phyloP scores from a whole-genome alignment of 257 asterid species.

The Solanum lignicaule region DNA sequence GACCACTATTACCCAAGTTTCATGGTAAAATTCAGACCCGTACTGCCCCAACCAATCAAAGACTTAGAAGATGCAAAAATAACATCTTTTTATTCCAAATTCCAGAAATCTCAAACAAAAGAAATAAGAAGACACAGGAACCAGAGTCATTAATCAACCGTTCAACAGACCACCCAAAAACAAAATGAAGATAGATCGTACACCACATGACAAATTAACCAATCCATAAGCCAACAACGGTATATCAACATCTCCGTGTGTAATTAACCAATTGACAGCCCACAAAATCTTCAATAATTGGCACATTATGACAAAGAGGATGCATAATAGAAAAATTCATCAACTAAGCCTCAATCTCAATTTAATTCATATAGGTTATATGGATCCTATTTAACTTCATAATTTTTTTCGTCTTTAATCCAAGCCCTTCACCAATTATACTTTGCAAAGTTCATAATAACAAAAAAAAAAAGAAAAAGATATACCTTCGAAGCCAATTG shows the following conservation, averaged over 20 bases:
- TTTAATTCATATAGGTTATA: not conserved
- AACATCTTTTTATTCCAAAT: not conserved
- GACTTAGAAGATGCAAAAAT: not conserved
- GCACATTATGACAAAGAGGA: not conserved
- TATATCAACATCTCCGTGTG: not conserved
- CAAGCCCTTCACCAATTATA: not conserved
- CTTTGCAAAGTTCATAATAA: not conserved
- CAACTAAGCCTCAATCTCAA: not conserved
- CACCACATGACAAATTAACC: not conserved
- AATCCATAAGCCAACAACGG: not conserved
- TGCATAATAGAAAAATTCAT: not conserved
- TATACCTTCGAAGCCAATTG: constrained; percentile 95
- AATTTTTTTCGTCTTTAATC: not conserved
- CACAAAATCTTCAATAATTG: not conserved
- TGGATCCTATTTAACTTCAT: not conserved
- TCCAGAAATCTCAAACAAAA: not conserved
- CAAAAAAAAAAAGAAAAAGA: not conserved
- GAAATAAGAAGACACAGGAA: not conserved
- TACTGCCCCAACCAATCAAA: not conserved
- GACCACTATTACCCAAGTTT: not conserved
- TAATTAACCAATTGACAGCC: not conserved
- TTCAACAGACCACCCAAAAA: not conserved
- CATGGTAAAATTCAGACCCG: not conserved
- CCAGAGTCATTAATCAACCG: not conserved
- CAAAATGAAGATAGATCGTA: not conserved